Conservation (phyloP, 176 grass and related monocot genomes). For the Ampelocalamus luodianensis region DNA sequence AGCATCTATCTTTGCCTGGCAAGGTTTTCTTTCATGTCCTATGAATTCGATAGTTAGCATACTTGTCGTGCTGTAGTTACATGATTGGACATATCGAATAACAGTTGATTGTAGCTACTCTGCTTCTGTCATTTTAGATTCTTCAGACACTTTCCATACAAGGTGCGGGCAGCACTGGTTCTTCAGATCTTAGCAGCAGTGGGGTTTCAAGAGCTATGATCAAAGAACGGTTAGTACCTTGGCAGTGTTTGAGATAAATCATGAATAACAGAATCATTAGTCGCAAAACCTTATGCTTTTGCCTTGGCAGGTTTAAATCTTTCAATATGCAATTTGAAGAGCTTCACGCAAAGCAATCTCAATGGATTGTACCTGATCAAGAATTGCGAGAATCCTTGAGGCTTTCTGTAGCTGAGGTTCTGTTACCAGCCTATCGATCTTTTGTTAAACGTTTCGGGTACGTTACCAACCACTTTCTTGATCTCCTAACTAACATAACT, state of each 20-base stretch:
- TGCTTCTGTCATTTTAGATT: slow-evolving; percentile 64
- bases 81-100: slow-evolving; percentile 16
- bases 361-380: slow-evolving; percentile 89
- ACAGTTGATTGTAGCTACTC: slow-evolving; percentile 23
- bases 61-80: neutral
- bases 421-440: slow-evolving; percentile 90
- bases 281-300: slow-evolving; percentile 11
- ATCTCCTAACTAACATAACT: neutral
- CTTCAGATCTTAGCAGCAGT: slow-evolving; percentile 73
- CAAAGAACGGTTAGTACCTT: slow-evolving; percentile 71
- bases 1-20: neutral
- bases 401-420: slow-evolving; percentile 85
- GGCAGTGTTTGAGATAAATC: neutral
- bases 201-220: slow-evolving; percentile 77
- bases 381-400: slow-evolving; percentile 92
- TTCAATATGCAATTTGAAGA: slow-evolving; percentile 97
- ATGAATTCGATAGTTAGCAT: slow-evolving; percentile 1
- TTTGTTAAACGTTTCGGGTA: slow-evolving; percentile 95
- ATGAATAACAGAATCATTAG: neutral
- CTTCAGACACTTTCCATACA: slow-evolving; percentile 89
- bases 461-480: slow-evolving; percentile 22
- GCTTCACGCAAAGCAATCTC: slow-evolving; percentile 80
- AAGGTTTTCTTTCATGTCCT: slow-evolving; percentile 21
- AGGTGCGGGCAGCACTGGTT: slow-evolving; percentile 61
- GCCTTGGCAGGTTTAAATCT: slow-evolving; percentile 72